Base-by-base conservation (phyloP, 169 alveolate species). In the Cryptosporidium canis region DNA sequence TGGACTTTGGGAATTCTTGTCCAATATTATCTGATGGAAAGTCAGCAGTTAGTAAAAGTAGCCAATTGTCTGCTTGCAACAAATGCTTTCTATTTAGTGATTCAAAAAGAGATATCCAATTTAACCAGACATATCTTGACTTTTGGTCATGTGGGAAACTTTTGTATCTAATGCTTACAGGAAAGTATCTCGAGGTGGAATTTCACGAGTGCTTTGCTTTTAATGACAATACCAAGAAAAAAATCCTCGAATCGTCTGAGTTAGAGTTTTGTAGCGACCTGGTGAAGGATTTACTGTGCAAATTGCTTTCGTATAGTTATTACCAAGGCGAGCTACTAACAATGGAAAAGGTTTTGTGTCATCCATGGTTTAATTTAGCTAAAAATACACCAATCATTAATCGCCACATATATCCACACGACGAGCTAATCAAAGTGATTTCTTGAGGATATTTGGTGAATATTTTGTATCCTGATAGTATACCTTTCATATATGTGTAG, bases 1-100 rank as follows among this genome's bases (percentile, higher is more conserved):
- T 93, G n/a, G 95, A 94, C 82, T 94, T 94, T 70, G 95, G 95
- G 0, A 91, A 63, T n/a, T 77, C 87, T 16, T 56, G 31, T 58
- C 14, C 43, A 14, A 39, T 77, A 58, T 58, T 27, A 14, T 5
- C 68, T 9, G 33, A 61, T 29, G 68, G 33, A 61, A 14, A 29
- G 33, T 24, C 47, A 12, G 21, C 27, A 11, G 14, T 61, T 0
- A 24, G 68, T 6, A 61, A 61, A 29, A 66, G 4, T 66, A 39
- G 39, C 3, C 29, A 77, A 41, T 5, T 21, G 35, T 27, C 44
- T 18, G 11, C 31, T 35, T 61, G 33, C 12, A 61, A 61, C n/a
- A n/a, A 61, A 61, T 14, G 24, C 31, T 51, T 35, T 21, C 4
- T 41, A 35, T 77, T 43, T 56, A 33, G 53, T 55, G 53, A 55